These are phyloP conservation scores for Rhododendron ovatum DNA, from an alignment of 148 eudicot genomes.

Conservation along the genomic window DNA sequence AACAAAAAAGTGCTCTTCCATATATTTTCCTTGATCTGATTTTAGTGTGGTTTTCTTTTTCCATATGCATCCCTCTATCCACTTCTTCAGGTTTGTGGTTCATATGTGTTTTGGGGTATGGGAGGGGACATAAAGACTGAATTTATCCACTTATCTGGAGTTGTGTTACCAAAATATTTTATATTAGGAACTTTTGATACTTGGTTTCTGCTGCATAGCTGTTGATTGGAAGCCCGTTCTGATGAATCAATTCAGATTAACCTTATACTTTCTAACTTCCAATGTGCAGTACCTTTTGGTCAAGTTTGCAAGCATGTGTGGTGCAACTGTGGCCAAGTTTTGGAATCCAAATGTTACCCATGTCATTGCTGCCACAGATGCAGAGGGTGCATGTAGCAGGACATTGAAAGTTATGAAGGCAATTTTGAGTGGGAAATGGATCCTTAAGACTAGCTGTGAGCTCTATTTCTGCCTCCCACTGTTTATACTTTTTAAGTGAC, in stretches of 20 bases:
- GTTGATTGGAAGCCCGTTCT: neutral
- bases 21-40: neutral
- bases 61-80: neutral
- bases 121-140: neutral
- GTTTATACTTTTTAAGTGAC: neutral
- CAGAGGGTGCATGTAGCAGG: constrained; percentile 76
- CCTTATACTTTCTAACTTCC: neutral
- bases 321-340: constrained; percentile 57
- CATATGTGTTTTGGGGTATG: neutral
- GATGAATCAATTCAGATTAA: neutral
- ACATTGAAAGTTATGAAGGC: constrained; percentile 89
- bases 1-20: neutral
- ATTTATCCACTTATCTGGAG: neutral
- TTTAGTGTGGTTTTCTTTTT: neutral
- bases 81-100: neutral
- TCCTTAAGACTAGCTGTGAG: constrained; percentile 77
- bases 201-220: neutral
- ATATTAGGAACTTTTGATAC: neutral
- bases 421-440: constrained; percentile 81
- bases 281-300: constrained; percentile 41
- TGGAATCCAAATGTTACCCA: constrained; percentile 85
- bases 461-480: constrained; percentile 1
- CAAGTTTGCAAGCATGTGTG: constrained; percentile 63
- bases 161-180: neutral
- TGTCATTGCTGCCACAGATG: constrained; percentile 88